These are phyloP conservation scores for Halteria grandinella DNA, from an alignment of 73 alveolate species.

Conservation along the genomic window DNA sequence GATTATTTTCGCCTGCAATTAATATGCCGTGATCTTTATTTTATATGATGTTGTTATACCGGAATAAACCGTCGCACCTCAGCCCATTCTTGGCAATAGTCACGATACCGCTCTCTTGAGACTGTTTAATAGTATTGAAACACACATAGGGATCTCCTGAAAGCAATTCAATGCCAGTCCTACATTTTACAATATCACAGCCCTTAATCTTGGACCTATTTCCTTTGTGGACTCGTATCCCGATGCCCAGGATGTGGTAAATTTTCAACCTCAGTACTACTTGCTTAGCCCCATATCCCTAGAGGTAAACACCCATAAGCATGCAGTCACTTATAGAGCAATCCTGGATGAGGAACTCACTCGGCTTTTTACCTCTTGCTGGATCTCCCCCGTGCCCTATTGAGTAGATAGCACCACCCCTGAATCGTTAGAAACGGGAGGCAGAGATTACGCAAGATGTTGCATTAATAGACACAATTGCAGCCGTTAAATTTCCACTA, in stretches of 20 bases:
- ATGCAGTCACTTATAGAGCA: constrained; percentile 64
- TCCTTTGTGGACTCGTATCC: constrained; percentile 70
- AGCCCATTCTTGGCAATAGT: constrained; percentile 62
- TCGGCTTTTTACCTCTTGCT: constrained; percentile 37
- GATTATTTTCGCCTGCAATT: constrained; percentile 83
- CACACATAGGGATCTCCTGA: constrained; percentile 70
- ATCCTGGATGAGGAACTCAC: constrained; percentile 57
- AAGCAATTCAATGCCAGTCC: constrained; percentile 68
- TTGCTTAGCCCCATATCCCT: constrained; percentile 75
- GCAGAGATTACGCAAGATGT: constrained; percentile 44
- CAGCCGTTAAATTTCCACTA: constrained; percentile 44
- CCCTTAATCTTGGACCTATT: constrained; percentile 69
- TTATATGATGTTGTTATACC: constrained; percentile 70
- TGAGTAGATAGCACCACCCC: constrained; percentile 54
- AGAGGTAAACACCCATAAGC: constrained; percentile 66
- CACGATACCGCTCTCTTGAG: constrained; percentile 66
- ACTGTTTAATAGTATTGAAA: constrained; percentile 65
- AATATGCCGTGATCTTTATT: constrained; percentile 90
- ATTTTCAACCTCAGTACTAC: constrained; percentile 54
- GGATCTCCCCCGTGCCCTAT: no score
- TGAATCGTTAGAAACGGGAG: constrained; percentile 50
- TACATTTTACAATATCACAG: constrained; percentile 70
- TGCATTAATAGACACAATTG: constrained; percentile 45
- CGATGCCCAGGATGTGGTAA: constrained; percentile 71
- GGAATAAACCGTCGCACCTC: constrained; percentile 76